Conservation (phyloP, 2,329 filamentous ascomycete species). For the Acrocalymma vagum region DNA sequence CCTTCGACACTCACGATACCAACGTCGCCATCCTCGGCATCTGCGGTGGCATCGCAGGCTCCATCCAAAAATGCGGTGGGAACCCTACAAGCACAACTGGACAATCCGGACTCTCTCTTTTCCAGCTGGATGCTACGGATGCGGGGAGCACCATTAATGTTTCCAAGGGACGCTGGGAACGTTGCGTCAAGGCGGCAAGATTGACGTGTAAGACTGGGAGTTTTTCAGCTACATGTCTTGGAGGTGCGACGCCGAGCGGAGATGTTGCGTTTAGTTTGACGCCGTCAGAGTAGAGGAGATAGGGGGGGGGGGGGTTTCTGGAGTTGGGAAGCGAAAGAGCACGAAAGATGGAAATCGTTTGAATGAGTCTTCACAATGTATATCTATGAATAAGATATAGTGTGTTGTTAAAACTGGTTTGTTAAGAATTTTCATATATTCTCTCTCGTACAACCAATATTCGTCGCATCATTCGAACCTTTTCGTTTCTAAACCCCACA, state of each 20-base stretch:
- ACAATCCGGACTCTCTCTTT: constrained; percentile 57
- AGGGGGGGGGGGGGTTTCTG: no score
- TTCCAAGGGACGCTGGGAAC: constrained; percentile 62
- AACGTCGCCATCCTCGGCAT: constrained; percentile 58
- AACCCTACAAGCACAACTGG: constrained; percentile 56
- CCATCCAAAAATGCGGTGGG: constrained; percentile 57
- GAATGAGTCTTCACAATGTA: no score
- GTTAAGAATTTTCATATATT: no score
- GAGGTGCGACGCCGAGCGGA: constrained; percentile 55
- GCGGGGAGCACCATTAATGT: constrained; percentile 61
- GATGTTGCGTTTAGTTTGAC: constrained; percentile 52
- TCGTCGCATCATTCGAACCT: no score
- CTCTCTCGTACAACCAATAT: no score
- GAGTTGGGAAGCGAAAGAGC: no score
- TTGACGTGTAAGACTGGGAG: constrained; percentile 61
- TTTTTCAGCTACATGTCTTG: constrained; percentile 57
- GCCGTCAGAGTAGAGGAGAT: no score
- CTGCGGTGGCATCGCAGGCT: constrained; percentile 60
- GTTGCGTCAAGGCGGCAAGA: constrained; percentile 62
- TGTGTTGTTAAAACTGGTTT: no score
- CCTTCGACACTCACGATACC: constrained; percentile 27
- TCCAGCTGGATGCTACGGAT: constrained; percentile 55
- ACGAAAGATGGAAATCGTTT: no score
- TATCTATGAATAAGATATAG: no score
- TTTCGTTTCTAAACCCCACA: no score